Evolutionary conservation across 108 stramenopile species (phyloP), one percentile per base, ranked within the genome.

Genomic region (Chaetoceros muelleri): DNA sequence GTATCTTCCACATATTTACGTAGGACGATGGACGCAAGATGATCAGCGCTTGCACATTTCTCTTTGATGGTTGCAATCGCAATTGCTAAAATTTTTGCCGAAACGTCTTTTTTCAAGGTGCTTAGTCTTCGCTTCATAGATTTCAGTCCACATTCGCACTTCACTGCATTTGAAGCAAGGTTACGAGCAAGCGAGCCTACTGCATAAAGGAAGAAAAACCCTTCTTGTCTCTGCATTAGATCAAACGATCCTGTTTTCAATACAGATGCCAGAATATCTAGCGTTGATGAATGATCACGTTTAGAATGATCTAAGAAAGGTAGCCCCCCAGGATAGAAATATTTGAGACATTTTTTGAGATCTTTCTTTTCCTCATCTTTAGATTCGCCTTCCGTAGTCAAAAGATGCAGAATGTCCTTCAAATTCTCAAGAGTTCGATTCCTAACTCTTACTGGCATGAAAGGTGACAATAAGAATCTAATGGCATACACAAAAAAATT

Each of bases 401-500:
- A 57, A n/a, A 87, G 28, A 65, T 87, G 78, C 5, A 81, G 65
- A 46, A 85, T 64, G 0, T 74, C 80, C 3, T 72, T 57, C 24
- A 87, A 55, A 30, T 70, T 78, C 16, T 64, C 55, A 21, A 85
- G 60, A 10, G 61, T 58, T 24, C 65, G 65, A 22, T 78, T 70
- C 28, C 61, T 76, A 47, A 79, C 66, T 47, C 62, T 62, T 2
- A 67, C 28, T 25, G 87, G 87, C 55, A 89, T 84, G 23, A 64
- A 51, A 20, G 85, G 80, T 19, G 70, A 31, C 28, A 93, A 61
- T 28, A 93, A 73, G 22, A 81, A 58, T 10, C 87, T 58, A 46
- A 93, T 73, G 61, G 76, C 79, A 28, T 65, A 71, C 0, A 79
- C 76, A 55, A 78, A 85, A 1, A 58, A 46, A 7, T 69, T 68